Evolutionary conservation across 345 rosid genomes (phyloP).

Genomic region (Ceriops tagal): DNA sequence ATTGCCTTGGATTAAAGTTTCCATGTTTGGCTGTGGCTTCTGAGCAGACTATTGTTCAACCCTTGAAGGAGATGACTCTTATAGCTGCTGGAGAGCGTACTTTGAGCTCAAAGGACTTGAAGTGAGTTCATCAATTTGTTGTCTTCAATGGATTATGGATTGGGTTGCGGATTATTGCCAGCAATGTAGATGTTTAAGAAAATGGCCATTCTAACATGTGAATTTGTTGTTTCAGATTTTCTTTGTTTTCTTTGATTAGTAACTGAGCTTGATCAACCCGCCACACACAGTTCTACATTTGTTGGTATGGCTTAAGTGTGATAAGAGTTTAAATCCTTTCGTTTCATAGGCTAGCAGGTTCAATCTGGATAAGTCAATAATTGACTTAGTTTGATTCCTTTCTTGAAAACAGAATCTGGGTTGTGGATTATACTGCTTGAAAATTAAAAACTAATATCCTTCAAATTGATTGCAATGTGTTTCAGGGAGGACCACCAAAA

Average conservation of each 20-base stretch:
- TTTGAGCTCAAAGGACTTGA: constrained; percentile 79
- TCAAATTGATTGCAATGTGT: constrained; percentile 7
- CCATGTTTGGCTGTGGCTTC: background rate
- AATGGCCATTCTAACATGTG: too few species aligned
- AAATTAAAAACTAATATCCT: background rate
- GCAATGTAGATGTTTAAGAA: background rate
- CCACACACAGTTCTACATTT: too few species aligned
- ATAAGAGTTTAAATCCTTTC: too few species aligned
- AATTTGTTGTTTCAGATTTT: too few species aligned
- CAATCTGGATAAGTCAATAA: too few species aligned
- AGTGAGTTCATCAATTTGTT: constrained; percentile 27
- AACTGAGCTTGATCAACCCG: too few species aligned
- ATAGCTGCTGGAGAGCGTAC: constrained; percentile 85
- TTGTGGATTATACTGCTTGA: too few species aligned
- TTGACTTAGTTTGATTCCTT: too few species aligned
- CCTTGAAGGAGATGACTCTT: constrained; percentile 76
- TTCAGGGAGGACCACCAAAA: constrained; percentile 48
- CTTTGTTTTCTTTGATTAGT: background rate
- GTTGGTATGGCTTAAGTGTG: too few species aligned
- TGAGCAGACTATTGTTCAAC: constrained; percentile 69
- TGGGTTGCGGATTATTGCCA: background rate
- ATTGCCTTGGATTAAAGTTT: background rate
- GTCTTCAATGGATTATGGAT: background rate
- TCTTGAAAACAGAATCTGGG: too few species aligned
- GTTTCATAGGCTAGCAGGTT: too few species aligned